phyloP scores from a whole-genome alignment of 140 eudicot genomes.

The Bidens hawaiensis region DNA sequence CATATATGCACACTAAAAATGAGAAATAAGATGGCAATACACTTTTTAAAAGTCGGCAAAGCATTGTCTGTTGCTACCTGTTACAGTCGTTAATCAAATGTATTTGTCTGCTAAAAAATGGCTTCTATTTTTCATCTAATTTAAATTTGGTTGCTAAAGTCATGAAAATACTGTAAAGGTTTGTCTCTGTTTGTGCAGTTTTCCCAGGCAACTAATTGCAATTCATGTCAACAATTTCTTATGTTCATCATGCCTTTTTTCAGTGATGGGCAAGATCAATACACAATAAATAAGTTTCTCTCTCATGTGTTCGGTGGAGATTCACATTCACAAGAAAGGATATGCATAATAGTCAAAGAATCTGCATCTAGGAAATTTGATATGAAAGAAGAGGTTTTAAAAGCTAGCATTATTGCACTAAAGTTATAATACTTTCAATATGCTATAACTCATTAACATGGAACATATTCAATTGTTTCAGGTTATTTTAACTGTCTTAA shows the following conservation, averaged over 20 bases:
- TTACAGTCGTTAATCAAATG: background rate
- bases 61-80: background rate
- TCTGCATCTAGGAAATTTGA: constrained; percentile 84
- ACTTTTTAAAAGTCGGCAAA: background rate
- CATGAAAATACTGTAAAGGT: background rate
- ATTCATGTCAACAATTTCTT: background rate
- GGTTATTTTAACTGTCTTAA: constrained; percentile 86
- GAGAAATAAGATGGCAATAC: background rate
- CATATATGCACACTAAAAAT: background rate
- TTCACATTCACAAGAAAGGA: constrained; percentile 36
- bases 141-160: background rate
- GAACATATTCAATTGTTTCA: constrained; percentile 23
- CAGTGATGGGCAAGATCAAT: constrained; percentile 96
- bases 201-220: constrained; percentile 38
- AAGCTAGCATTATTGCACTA: background rate
- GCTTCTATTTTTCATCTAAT: background rate
- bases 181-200: background rate
- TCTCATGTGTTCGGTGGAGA: constrained; percentile 49
- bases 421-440: background rate
- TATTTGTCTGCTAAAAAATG: background rate
- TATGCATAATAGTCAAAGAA: constrained; percentile 67
- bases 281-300: constrained; percentile 69
- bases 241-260: constrained; percentile 17
- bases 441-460: background rate
- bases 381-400: constrained; percentile 91